Evolutionary conservation across 2,329 filamentous ascomycete genomes (phyloP).

Genomic region (Curvularia eragrostidis): DNA sequence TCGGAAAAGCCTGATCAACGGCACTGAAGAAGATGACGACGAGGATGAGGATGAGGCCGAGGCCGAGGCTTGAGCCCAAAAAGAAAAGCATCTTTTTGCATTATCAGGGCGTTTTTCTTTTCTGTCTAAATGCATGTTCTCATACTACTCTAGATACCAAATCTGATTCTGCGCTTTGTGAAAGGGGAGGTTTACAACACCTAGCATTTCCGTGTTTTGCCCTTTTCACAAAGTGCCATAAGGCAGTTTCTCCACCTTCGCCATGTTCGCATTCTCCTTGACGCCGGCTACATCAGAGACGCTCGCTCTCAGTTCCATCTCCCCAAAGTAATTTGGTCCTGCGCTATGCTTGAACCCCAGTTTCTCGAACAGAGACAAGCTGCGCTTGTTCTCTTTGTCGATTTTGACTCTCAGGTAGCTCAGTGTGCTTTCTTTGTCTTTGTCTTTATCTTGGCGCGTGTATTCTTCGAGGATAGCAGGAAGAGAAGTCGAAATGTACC

Average conservation of each 20-base stretch:
- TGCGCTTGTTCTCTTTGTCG: slow-evolving; percentile 61
- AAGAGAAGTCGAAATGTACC: slow-evolving; percentile 67
- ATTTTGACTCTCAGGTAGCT: slow-evolving; percentile 68
- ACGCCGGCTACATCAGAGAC: background rate
- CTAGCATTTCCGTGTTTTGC: background rate
- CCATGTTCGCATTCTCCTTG: background rate
- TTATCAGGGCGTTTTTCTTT: slow-evolving; percentile 14
- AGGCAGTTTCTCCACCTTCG: background rate
- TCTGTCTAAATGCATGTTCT: background rate
- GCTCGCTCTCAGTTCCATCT: slow-evolving; percentile 58
- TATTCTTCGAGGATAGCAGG: slow-evolving; percentile 66
- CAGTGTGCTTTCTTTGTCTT: slow-evolving; percentile 30
- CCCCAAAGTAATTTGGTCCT: slow-evolving; percentile 70
- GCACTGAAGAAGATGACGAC: slow-evolving; percentile 18
- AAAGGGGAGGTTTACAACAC: background rate
- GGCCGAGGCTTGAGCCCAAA: background rate
- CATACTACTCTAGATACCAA: slow-evolving; percentile 28
- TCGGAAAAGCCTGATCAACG: slow-evolving; percentile 35
- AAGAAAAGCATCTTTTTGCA: slow-evolving; percentile 20
- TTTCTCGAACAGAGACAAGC: slow-evolving; percentile 66
- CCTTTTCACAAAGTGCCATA: background rate
- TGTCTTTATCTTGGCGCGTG: slow-evolving; percentile 14
- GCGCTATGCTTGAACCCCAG: slow-evolving; percentile 63
- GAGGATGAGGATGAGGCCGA: slow-evolving; percentile 12
- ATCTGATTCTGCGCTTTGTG: slow-evolving; percentile 17